A percentile compares a stretch with the other conserved stretches of the same genome.
Evolutionary conservation across 345 rosid species (phyloP).

Genomic region (Dovyalis caffra): DNA sequence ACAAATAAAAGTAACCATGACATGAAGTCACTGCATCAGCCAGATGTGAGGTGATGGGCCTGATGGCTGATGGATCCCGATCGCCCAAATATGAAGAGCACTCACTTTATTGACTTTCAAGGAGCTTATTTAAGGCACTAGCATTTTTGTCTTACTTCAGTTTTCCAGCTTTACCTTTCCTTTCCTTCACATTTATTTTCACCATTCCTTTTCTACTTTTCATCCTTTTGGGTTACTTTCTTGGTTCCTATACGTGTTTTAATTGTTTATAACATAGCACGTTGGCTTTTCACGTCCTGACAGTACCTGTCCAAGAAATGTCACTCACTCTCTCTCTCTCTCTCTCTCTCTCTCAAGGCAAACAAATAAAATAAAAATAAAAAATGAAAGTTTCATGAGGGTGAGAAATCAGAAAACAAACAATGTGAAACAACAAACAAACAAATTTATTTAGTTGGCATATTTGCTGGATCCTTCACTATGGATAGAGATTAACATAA

Average conservation of each 20-base stretch:
- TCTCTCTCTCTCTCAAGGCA: too few relatives aligned
- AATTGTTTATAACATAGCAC: constrained; percentile 29
- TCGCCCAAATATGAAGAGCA: constrained; percentile 19
- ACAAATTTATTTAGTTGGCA: too few relatives aligned
- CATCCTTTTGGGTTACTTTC: constrained; percentile 20
- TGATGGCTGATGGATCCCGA: too few relatives aligned
- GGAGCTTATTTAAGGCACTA: constrained; percentile 4
- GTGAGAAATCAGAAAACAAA: constrained; percentile 17
- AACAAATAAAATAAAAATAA: constrained; percentile 3
- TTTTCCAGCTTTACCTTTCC: background rate
- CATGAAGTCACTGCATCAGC: too few relatives aligned
- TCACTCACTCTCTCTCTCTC: constrained; percentile 1
- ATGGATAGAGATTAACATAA: too few relatives aligned
- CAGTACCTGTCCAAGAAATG: constrained; percentile 32
- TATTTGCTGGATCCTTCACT: too few relatives aligned
- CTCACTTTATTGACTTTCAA: constrained; percentile 44
- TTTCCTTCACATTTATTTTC: background rate
- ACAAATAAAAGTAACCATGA: too few relatives aligned
- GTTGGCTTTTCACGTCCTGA: constrained; percentile 50
- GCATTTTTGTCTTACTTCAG: constrained; percentile 37
- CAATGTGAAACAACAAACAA: constrained; percentile 24
- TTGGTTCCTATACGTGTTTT: background rate
- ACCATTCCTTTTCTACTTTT: background rate
- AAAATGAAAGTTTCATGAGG: constrained; percentile 42
- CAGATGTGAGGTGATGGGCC: constrained; percentile 16